Evolutionary conservation across 805 yeast species (phyloP).

Genomic region (Candida yuanshanica): DNA sequence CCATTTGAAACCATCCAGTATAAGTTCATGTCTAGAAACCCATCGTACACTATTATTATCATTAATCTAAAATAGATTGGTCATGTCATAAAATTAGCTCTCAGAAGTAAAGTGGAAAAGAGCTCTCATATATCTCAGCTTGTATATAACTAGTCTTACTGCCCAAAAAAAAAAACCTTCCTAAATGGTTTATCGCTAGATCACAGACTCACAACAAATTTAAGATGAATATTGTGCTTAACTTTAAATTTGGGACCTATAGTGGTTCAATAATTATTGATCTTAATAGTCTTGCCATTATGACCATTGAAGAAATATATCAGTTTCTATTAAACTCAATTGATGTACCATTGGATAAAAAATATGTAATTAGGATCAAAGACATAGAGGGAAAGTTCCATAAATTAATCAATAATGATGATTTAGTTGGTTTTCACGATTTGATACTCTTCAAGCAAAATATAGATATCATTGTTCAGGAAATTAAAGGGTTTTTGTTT

Average conservation of each 20-base stretch:
- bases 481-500: neutral
- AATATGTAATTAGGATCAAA: neutral
- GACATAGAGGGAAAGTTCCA: neutral
- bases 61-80: too few species aligned
- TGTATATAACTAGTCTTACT: too few species aligned
- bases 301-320: neutral
- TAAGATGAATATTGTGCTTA: neutral
- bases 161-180: too few species aligned
- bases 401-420: neutral
- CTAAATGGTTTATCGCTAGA: too few species aligned
- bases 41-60: too few species aligned
- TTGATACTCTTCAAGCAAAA: neutral
- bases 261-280: neutral
- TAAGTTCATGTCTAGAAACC: too few species aligned
- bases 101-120: too few species aligned
- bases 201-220: too few species aligned
- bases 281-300: neutral
- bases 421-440: neutral
- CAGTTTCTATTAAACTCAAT: neutral
- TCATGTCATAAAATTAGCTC: too few species aligned
- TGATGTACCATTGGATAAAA: neutral
- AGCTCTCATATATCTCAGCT: too few species aligned
- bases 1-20: too few species aligned
- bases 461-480: neutral
- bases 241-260: neutral